phyloP scores from a whole-genome alignment of 345 rosid genomes.

The Gynandropsis gynandra region DNA sequence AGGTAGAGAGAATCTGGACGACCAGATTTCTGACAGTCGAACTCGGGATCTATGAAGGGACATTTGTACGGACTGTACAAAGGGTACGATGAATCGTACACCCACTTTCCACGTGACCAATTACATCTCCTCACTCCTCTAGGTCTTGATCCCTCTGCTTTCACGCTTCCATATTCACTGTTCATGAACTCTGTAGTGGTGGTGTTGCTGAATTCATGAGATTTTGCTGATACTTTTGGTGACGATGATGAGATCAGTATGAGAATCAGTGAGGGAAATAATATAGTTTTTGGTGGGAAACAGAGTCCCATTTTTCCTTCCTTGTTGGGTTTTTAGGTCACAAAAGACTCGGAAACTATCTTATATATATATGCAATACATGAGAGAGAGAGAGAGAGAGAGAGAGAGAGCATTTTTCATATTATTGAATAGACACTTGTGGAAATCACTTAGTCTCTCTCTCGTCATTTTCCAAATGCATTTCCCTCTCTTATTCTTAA shows the following conservation, averaged over 20 bases:
- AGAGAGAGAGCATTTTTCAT: too few relatives aligned
- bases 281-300: constrained; percentile 10
- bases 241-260: constrained; percentile 20
- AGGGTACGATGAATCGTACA: constrained; percentile 56
- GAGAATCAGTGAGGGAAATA: constrained; percentile 23
- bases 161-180: too few relatives aligned
- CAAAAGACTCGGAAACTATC: constrained; percentile 22
- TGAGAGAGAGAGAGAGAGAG: too few relatives aligned
- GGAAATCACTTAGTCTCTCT: too few relatives aligned
- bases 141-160: not conserved
- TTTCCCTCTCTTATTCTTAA: too few relatives aligned
- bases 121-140: constrained; percentile 30
- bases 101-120: constrained; percentile 66
- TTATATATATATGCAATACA: too few relatives aligned
- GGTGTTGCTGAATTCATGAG: constrained; percentile 5
- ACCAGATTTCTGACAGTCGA: constrained; percentile 65
- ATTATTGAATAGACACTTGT: too few relatives aligned
- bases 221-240: constrained; percentile 16
- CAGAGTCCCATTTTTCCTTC: constrained; percentile 20
- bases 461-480: too few relatives aligned
- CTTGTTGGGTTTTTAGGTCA: not conserved
- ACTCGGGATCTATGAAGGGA: constrained; percentile 59
- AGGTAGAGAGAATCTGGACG: constrained; percentile 67
- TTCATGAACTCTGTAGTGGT: too few relatives aligned
- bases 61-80: constrained; percentile 58